These are phyloP conservation scores for Alternaria solani DNA, from an alignment of 2,329 filamentous ascomycete genomes.

Conservation along the genomic window DNA sequence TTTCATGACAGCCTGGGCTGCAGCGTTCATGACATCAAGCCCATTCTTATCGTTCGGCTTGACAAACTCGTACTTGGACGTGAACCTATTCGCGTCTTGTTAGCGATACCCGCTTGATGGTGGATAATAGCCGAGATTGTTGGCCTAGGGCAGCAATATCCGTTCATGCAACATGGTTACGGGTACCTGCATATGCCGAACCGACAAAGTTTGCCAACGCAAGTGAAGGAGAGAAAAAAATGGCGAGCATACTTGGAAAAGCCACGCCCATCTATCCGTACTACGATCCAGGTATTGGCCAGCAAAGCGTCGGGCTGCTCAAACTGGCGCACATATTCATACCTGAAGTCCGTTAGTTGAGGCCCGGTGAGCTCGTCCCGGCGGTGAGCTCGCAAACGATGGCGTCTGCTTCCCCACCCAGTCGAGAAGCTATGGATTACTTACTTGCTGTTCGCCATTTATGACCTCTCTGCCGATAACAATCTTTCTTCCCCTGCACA, in stretches of 20 bases:
- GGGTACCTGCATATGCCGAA: slow-evolving; percentile 29
- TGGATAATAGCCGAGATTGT: slow-evolving; percentile 9
- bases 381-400: neutral
- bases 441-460: slow-evolving; percentile 41
- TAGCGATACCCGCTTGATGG: slow-evolving; percentile 9
- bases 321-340: slow-evolving; percentile 91
- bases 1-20: slow-evolving; percentile 82
- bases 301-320: slow-evolving; percentile 83
- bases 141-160: slow-evolving; percentile 11
- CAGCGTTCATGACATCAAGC: slow-evolving; percentile 91
- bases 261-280: slow-evolving; percentile 90
- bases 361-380: slow-evolving; percentile 12
- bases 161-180: slow-evolving; percentile 20
- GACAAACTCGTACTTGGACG: slow-evolving; percentile 80
- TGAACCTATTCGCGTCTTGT: slow-evolving; percentile 66
- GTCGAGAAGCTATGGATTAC: slow-evolving; percentile 11
- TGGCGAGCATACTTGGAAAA: slow-evolving; percentile 78
- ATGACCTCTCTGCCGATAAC: slow-evolving; percentile 1
- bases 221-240: slow-evolving; percentile 12
- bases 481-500: slow-evolving; percentile 3
- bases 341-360: slow-evolving; percentile 63
- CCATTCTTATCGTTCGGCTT: slow-evolving; percentile 94
- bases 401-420: slow-evolving; percentile 16
- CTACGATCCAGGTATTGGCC: slow-evolving; percentile 93
- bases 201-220: slow-evolving; percentile 10